Evolutionary conservation across 2,329 filamentous ascomycete genomes (phyloP).

Genomic region (Calonectria pseudoreteaudii): DNA sequence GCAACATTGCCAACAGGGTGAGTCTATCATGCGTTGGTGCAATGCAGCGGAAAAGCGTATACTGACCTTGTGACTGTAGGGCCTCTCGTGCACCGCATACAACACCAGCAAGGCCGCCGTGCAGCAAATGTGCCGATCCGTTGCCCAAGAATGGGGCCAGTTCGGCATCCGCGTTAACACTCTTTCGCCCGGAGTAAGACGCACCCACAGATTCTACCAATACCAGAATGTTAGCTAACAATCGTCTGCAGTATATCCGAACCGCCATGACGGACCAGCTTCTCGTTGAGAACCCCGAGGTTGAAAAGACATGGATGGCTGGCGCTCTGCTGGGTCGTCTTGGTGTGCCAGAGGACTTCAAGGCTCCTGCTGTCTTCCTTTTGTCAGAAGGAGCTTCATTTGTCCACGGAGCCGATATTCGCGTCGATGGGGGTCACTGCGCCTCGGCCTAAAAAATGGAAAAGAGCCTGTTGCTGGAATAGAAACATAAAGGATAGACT

Average conservation of each 20-base stretch:
- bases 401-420: constrained; percentile 68
- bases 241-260: constrained; percentile 53
- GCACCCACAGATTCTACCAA: not conserved
- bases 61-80: constrained; percentile 51
- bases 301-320: constrained; percentile 65
- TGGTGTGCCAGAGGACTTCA: constrained; percentile 68
- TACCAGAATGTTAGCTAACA: not conserved
- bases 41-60: not conserved
- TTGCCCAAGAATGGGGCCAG: constrained; percentile 72
- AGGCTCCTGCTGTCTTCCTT: constrained; percentile 67
- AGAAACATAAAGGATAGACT: constrained; percentile 6
- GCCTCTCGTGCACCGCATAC: constrained; percentile 72
- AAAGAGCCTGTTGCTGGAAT: not conserved
- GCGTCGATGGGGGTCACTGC: constrained; percentile 69
- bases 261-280: constrained; percentile 61
- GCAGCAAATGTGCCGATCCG: constrained; percentile 68
- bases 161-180: constrained; percentile 75
- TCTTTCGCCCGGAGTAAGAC: constrained; percentile 67
- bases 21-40: constrained; percentile 23
- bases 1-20: constrained; percentile 63
- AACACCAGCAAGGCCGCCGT: constrained; percentile 73
- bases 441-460: constrained; percentile 46
- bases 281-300: constrained; percentile 57
- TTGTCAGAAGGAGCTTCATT: constrained; percentile 67
- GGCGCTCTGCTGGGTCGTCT: constrained; percentile 65